Percentiles rank a stretch among this genome's conserved stretches.
phyloP scores from a whole-genome alignment of 495 filamentous ascomycete species.

The Chaetomium cochliodes region DNA sequence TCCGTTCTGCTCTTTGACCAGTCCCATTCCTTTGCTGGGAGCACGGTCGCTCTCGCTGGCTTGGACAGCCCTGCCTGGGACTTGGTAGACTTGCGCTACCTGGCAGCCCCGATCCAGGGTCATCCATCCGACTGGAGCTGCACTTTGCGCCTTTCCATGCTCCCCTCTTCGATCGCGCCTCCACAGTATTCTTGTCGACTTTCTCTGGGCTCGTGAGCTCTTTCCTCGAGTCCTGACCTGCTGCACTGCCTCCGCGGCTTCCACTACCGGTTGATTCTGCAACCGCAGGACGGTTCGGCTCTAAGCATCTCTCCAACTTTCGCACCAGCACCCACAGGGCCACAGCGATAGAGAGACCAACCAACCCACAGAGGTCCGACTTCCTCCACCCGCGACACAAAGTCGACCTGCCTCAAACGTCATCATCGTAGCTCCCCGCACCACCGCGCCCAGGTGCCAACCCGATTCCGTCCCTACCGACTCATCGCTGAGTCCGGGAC shows the following conservation, averaged over 20 bases:
- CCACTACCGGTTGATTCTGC: conserved; percentile 21
- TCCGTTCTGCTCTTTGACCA: conserved; percentile 15
- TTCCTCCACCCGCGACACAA: conserved; percentile 30
- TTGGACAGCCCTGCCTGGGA: conserved; percentile 22
- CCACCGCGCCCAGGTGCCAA: conserved; percentile 24
- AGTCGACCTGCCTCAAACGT: conserved; percentile 26
- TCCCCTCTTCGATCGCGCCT: not conserved
- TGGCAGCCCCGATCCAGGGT: not conserved
- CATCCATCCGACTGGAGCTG: conserved; percentile 16
- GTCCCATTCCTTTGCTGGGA: conserved; percentile 14
- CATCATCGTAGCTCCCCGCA: conserved; percentile 33
- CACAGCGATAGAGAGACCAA: not conserved
- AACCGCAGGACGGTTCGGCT: conserved; percentile 37
- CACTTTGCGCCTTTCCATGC: conserved; percentile 2
- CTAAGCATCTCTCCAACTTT: conserved; percentile 11
- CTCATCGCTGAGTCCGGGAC: conserved; percentile 18
- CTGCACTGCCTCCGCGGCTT: not conserved
- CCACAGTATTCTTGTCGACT: not conserved
- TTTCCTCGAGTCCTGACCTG: not conserved
- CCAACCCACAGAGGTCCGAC: conserved; percentile 2
- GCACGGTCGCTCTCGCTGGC: conserved; percentile 14
- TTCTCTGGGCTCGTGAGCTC: not conserved
- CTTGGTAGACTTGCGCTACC: conserved; percentile 12
- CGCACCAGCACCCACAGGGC: conserved; percentile 10
- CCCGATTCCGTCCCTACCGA: conserved; percentile 16